Evolutionary conservation across 2,329 filamentous ascomycete species (phyloP).

Genomic region (Emmonsiellopsis sp.): DNA sequence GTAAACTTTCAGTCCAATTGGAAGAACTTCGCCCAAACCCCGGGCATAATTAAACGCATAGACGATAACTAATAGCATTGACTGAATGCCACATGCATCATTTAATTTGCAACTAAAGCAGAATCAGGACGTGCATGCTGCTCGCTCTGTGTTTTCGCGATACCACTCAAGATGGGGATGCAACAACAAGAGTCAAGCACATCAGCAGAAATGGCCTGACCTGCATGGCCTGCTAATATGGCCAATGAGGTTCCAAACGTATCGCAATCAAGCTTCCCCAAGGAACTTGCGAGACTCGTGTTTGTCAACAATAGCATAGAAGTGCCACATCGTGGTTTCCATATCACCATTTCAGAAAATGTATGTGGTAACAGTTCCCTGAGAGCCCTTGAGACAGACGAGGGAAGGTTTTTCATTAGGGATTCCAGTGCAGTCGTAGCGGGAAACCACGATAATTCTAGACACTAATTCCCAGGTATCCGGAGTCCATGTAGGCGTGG

Average conservation of each 20-base stretch:
- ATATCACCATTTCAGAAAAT: slow-evolving; percentile 49
- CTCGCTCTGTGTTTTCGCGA: slow-evolving; percentile 14
- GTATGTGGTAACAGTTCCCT: slow-evolving; percentile 33
- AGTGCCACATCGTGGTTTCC: slow-evolving; percentile 39
- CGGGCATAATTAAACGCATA: no score
- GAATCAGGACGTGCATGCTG: background rate
- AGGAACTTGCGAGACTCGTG: slow-evolving; percentile 15
- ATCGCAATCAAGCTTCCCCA: slow-evolving; percentile 16
- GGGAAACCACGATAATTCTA: slow-evolving; percentile 31
- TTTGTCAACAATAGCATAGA: slow-evolving; percentile 30
- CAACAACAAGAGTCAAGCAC: slow-evolving; percentile 18
- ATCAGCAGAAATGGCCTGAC: slow-evolving; percentile 34
- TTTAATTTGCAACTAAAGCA: no score
- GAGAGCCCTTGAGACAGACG: slow-evolving; percentile 24
- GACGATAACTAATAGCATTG: no score
- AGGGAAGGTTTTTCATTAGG: slow-evolving; percentile 28
- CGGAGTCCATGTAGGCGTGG: slow-evolving; percentile 31
- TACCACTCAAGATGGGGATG: slow-evolving; percentile 18
- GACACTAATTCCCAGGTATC: slow-evolving; percentile 16
- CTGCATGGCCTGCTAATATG: slow-evolving; percentile 11
- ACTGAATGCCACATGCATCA: no score
- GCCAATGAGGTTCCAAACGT: slow-evolving; percentile 23
- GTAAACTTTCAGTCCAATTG: no score
- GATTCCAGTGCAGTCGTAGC: slow-evolving; percentile 31
- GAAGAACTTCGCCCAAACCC: no score